A percentile compares a stretch with the other conserved stretches of the same genome.
Evolutionary conservation across 345 rosid genomes (phyloP).

Genomic region (Corchorus olitorius): DNA sequence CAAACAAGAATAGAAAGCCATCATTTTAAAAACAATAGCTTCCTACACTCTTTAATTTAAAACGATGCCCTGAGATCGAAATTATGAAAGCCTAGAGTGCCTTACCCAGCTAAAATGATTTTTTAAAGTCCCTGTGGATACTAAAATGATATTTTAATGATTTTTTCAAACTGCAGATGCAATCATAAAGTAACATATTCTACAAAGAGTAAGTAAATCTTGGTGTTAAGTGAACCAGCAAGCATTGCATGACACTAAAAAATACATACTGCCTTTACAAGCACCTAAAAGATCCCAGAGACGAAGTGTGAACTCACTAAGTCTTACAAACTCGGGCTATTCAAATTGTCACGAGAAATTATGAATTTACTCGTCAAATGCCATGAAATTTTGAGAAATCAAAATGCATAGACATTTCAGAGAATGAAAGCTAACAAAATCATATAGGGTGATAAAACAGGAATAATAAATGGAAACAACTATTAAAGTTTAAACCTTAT

Average conservation of each 20-base stretch:
- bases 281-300: not conserved
- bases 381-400: not conserved
- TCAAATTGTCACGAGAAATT: not conserved
- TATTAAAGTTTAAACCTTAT: slow-evolving; percentile 27
- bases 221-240: no score
- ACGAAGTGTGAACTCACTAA: not conserved
- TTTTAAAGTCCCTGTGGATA: not conserved
- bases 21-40: not conserved
- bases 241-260: no score
- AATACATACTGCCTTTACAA: no score
- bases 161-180: not conserved
- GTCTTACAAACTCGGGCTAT: not conserved
- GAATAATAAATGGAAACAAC: not conserved
- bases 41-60: not conserved
- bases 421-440: not conserved
- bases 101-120: not conserved
- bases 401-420: not conserved
- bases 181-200: no score
- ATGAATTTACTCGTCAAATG: not conserved
- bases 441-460: not conserved
- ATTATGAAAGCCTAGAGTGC: not conserved
- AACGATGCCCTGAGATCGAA: not conserved
- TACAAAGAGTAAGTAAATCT: no score
- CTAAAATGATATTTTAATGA: no score
- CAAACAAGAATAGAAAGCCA: not conserved